These are phyloP conservation scores for Wallacemonas sp. DNA, from an alignment of 208 protist genomes.

Conservation along the genomic window DNA sequence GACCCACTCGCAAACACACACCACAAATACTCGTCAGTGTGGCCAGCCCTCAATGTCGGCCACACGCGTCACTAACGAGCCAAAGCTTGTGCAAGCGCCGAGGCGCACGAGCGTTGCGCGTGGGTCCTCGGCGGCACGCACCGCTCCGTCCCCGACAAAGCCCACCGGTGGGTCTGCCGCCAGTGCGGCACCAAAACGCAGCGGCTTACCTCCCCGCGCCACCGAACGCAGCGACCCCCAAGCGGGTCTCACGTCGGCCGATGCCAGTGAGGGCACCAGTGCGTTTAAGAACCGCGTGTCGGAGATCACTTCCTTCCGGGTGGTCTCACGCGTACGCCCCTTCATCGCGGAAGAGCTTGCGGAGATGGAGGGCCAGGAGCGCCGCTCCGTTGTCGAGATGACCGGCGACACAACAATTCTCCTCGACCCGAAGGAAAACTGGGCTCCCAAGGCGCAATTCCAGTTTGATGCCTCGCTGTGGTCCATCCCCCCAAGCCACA, in stretches of 20 bases:
- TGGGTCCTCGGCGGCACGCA: neutral
- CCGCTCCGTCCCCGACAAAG: neutral
- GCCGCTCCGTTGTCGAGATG: constrained; percentile 89
- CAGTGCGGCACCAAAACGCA: constrained; percentile 1
- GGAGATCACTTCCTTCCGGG: constrained; percentile 87
- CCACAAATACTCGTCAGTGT: no score
- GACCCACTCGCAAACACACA: neutral
- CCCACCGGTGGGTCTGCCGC: constrained; percentile 1
- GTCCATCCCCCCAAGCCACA: constrained; percentile 87
- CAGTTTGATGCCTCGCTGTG: constrained; percentile 89
- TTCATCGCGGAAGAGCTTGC: constrained; percentile 89
- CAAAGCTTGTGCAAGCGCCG: constrained; percentile 55
- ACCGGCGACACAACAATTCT: constrained; percentile 82
- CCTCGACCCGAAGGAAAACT: constrained; percentile 83
- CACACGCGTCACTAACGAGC: constrained; percentile 37
- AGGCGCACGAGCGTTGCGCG: constrained; percentile 5
- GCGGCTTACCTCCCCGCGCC: neutral
- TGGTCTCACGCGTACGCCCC: constrained; percentile 80
- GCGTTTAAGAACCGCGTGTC: constrained; percentile 78
- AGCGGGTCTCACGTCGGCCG: constrained; percentile 32
- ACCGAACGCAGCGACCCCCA: constrained; percentile 18
- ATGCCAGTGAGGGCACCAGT: constrained; percentile 61
- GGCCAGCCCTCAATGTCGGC: neutral
- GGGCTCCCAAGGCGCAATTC: constrained; percentile 86
- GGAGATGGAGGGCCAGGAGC: constrained; percentile 82